Evolutionary conservation across 1,284 basidiomycete genomes (phyloP).

Genomic region (Bjerkandera adusta): DNA sequence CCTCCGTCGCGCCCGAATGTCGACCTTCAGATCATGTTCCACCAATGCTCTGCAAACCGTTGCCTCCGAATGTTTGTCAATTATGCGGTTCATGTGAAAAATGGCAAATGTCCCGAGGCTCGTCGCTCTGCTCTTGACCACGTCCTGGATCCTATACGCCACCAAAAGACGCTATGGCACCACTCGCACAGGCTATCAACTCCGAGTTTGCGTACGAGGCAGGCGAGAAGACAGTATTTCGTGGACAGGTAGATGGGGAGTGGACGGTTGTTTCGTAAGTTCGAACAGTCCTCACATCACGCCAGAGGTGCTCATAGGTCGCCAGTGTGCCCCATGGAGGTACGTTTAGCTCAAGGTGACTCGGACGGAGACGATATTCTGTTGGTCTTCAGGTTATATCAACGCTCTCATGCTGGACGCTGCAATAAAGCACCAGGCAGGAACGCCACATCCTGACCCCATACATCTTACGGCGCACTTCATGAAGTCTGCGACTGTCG

Average conservation of each 20-base stretch:
- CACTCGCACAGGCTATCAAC: slow-evolving; percentile 12
- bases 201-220: slow-evolving; percentile 7
- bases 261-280: slow-evolving; percentile 12
- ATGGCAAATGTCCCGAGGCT: too few species aligned
- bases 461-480: slow-evolving; percentile 61
- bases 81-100: too few species aligned
- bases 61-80: too few species aligned
- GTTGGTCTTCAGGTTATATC: slow-evolving; percentile 45
- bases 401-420: slow-evolving; percentile 54
- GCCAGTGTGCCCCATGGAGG: slow-evolving; percentile 42
- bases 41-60: too few species aligned
- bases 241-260: slow-evolving; percentile 3
- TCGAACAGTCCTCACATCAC: not conserved
- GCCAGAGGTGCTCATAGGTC: not conserved
- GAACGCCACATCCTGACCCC: slow-evolving; percentile 47
- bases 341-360: too few species aligned
- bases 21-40: too few species aligned
- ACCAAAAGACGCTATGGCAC: slow-evolving; percentile 19
- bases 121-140: too few species aligned
- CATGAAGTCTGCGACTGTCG: slow-evolving; percentile 40
- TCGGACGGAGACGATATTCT: not conserved
- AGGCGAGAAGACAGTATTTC: too few species aligned
- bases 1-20: too few species aligned
- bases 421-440: slow-evolving; percentile 46
- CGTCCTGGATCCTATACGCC: too few species aligned